Percentiles rank a stretch among this genome's conserved stretches.
Conservation (phyloP, 345 rosid species). For the Erodium maritimum region DNA sequence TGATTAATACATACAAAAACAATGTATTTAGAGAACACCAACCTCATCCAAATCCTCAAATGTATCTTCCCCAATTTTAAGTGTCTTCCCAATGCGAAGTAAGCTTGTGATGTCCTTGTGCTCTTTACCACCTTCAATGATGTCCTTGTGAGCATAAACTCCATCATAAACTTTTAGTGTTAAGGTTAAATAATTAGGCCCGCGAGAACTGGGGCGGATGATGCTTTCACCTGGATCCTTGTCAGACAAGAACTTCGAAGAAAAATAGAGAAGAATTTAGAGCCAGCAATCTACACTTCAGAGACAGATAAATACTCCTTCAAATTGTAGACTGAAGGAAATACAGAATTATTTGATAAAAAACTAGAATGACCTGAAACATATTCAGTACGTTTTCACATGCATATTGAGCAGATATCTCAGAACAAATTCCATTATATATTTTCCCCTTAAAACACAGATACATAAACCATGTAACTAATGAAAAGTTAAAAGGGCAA, state of each 20-base stretch:
- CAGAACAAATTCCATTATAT: too few species aligned
- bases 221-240: slow-evolving; percentile 98
- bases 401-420: too few species aligned
- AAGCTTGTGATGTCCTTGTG: slow-evolving; percentile 65
- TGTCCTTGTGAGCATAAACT: slow-evolving; percentile 91
- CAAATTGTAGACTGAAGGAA: too few species aligned
- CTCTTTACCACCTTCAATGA: slow-evolving; percentile 86
- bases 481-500: too few species aligned
- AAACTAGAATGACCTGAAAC: too few species aligned
- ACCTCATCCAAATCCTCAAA: slow-evolving; percentile 99
- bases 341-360: too few species aligned
- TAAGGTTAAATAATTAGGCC: slow-evolving; percentile 78
- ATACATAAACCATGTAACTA: too few species aligned
- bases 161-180: slow-evolving; percentile 81
- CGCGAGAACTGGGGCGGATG: slow-evolving; percentile 89
- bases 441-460: too few species aligned
- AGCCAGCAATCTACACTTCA: too few species aligned
- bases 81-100: slow-evolving; percentile 86
- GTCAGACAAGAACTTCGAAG: slow-evolving; percentile 61
- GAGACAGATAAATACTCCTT: too few species aligned
- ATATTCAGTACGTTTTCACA: too few species aligned
- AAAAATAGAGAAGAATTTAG: slow-evolving; percentile 1
- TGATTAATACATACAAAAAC: too few species aligned
- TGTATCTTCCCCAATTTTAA: slow-evolving; percentile 93
- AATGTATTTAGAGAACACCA: slow-evolving; percentile 3